Evolutionary conservation across 257 asterid genomes (phyloP), one percentile per base, ranked within the genome.

Genomic region (Solanum sparsipilum): DNA sequence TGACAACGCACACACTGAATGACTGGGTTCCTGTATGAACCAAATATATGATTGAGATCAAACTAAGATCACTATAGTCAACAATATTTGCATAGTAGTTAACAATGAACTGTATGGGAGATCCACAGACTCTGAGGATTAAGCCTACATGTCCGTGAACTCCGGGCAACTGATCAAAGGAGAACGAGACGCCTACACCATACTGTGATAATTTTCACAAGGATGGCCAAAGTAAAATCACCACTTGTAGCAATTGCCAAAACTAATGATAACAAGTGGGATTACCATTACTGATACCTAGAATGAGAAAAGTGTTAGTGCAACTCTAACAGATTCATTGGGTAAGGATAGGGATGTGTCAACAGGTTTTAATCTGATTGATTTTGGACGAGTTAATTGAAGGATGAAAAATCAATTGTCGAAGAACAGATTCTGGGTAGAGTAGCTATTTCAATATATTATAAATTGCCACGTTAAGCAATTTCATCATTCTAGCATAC

Each of bases 1-100:
- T 88, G 98, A 93, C 90, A 95, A 52, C 20, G 96, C 70, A 96
- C 91, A 94, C 67, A 93, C 84, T 82, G 94, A 88, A 87, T 79
- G 91, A 41, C 88, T 75, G 68, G 84, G 86, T 87, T 88, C 96
- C 96, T 93, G 93, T 21, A 21, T 46, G 85, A 82, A 82, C 68
- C 86, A 48, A 31, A 82, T 9, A 29, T 48, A 16, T 31, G 44
- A 48, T 81, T 46, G 27, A 81, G 85, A 44, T 79, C 21, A 35
- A 44, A 79, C 34, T 27, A 27, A 27, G 67, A 79, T 79, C 67
- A 79, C 16, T 46, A 44, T 63, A 4, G 18, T 46, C 60, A 13
- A 81, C 27, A 78, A 6, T 25, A 2, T 41, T 25, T 41, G 84
- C 84, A 78, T 78, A 25, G 31, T 25, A 25, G 65, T 78, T 78